Conservation (phyloP, 148 eudicot genomes). For the Cornus controversa region DNA sequence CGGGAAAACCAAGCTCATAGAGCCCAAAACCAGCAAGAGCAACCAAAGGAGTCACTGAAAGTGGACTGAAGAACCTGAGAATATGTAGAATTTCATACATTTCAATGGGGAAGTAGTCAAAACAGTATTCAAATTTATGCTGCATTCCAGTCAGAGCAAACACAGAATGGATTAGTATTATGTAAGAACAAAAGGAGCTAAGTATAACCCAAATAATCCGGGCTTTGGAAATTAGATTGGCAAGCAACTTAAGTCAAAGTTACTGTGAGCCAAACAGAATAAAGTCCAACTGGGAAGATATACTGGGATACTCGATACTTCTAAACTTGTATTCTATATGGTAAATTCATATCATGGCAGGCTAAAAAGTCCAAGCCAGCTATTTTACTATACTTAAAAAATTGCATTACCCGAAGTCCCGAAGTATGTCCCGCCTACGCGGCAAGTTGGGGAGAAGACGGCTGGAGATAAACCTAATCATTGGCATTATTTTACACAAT, state of each 20-base stretch:
- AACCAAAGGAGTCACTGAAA: conserved; percentile 90
- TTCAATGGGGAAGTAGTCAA: background rate
- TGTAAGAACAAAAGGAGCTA: background rate
- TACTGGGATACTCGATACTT: background rate
- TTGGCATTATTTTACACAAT: too few relatives aligned
- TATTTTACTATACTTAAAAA: background rate
- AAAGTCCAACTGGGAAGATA: background rate
- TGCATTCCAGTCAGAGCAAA: background rate
- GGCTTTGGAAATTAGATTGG: background rate
- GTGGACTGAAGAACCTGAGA: conserved; percentile 81
- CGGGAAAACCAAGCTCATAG: conserved; percentile 95
- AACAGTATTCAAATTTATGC: background rate
- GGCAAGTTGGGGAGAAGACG: too few relatives aligned
- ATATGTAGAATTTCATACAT: background rate
- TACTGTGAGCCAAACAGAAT: background rate
- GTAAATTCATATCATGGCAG: background rate
- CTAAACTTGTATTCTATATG: background rate
- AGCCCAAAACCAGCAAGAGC: conserved; percentile 93
- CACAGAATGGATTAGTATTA: background rate
- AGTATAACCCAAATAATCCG: background rate
- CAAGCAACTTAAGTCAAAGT: background rate
- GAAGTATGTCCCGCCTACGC: too few relatives aligned
- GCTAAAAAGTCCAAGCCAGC: background rate
- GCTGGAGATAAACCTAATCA: too few relatives aligned
- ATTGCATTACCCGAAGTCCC: too few relatives aligned